Evolutionary conservation across 306 rosid genomes (phyloP).

Genomic region (Cucurbita maxima): DNA sequence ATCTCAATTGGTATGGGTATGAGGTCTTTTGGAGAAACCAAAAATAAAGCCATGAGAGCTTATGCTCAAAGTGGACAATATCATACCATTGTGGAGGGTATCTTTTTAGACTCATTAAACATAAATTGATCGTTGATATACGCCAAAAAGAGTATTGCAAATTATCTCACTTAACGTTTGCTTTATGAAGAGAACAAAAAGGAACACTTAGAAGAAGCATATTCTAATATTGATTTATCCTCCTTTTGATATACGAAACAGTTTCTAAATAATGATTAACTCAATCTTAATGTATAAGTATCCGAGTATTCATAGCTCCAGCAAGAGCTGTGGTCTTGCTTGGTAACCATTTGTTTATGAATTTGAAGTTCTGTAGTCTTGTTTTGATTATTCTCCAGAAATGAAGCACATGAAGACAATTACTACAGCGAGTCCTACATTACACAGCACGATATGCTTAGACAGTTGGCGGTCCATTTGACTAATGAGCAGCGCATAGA

Average conservation of each 20-base stretch:
- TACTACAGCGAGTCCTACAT: constrained; percentile 37
- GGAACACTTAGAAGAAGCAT: background rate
- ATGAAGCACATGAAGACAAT: constrained; percentile 19
- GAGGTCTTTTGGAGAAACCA: no score
- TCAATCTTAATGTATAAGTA: background rate
- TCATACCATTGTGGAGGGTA: background rate
- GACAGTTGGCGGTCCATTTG: constrained; percentile 45
- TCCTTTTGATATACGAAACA: background rate
- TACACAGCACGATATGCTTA: constrained; percentile 40
- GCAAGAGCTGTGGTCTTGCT: background rate
- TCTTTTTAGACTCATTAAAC: background rate
- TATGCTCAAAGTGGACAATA: no score
- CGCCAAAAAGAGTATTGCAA: background rate
- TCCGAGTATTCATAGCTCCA: background rate
- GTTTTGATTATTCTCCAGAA: constrained; percentile 9
- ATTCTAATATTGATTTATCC: background rate
- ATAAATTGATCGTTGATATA: background rate
- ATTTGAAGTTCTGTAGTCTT: background rate
- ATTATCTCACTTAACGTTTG: background rate
- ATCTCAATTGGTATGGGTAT: no score
- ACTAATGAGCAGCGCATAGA: constrained; percentile 9
- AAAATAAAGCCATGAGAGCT: no score
- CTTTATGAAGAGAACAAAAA: background rate
- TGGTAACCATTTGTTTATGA: background rate
- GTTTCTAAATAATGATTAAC: background rate